These are phyloP conservation scores for Boletus semigastroideus DNA, from an alignment of 1,284 basidiomycete genomes.

Conservation along the genomic window DNA sequence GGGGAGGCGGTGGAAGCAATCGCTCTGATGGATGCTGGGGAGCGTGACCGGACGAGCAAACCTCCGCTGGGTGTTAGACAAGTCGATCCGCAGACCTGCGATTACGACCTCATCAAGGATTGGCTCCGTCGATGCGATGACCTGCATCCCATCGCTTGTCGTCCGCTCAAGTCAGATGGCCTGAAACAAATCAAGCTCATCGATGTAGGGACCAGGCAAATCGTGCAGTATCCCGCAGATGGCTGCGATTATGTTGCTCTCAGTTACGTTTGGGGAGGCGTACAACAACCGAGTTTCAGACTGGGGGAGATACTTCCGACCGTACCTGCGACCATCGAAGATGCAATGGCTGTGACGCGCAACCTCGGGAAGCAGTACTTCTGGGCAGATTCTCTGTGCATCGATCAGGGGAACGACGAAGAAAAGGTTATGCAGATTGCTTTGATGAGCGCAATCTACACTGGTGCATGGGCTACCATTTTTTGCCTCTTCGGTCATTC, in stretches of 20 bases:
- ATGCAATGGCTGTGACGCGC: slow-evolving; percentile 15
- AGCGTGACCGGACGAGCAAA: too few relatives aligned
- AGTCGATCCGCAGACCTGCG: not conserved
- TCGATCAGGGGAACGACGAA: slow-evolving; percentile 8
- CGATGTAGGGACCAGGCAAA: slow-evolving; percentile 9
- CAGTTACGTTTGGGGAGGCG: slow-evolving; percentile 28
- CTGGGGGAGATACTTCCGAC: slow-evolving; percentile 3
- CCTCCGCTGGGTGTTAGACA: slow-evolving; percentile 3
- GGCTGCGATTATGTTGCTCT: slow-evolving; percentile 16
- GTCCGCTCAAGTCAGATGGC: slow-evolving; percentile 3
- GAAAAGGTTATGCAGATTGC: slow-evolving; percentile 18
- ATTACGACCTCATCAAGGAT: slow-evolving; percentile 8
- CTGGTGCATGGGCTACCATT: slow-evolving; percentile 15
- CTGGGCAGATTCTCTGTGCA: slow-evolving; percentile 24
- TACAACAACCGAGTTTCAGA: slow-evolving; percentile 5
- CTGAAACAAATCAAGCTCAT: slow-evolving; percentile 13
- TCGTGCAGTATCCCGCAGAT: slow-evolving; percentile 6
- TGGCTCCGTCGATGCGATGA: slow-evolving; percentile 12
- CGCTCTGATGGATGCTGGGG: not conserved
- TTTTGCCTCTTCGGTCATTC: slow-evolving; percentile 7
- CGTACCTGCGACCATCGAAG: slow-evolving; percentile 18
- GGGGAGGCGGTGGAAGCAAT: slow-evolving; percentile 10
- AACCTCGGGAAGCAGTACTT: slow-evolving; percentile 15
- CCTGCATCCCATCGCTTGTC: slow-evolving; percentile 9
- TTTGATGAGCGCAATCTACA: slow-evolving; percentile 20